Conservation (phyloP, 768 basidiomycete species). For the Leucocoprinus sp. region DNA sequence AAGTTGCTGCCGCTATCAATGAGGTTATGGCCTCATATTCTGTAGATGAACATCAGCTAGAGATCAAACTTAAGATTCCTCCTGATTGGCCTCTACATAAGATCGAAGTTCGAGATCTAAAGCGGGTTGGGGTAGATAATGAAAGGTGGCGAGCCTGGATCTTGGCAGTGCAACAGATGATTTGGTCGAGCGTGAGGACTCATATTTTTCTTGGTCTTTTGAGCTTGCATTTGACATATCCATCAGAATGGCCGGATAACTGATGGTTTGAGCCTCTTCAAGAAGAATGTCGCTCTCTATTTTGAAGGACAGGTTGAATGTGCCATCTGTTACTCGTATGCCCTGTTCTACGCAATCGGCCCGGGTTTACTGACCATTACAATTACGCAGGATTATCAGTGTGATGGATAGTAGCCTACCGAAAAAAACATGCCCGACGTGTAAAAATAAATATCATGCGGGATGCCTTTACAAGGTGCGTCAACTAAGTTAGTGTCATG, state of each 20-base stretch:
- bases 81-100: slow-evolving; percentile 83
- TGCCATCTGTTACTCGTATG: slow-evolving; percentile 92
- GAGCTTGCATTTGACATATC: background rate
- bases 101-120: slow-evolving; percentile 82
- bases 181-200: slow-evolving; percentile 71
- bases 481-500: background rate
- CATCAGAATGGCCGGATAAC: slow-evolving; percentile 91
- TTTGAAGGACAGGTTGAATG: slow-evolving; percentile 96
- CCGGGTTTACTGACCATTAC: too few relatives aligned
- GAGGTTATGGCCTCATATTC: slow-evolving; percentile 81
- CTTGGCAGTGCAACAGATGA: slow-evolving; percentile 82
- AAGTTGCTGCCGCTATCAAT: slow-evolving; percentile 47
- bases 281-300: slow-evolving; percentile 86
- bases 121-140: slow-evolving; percentile 82
- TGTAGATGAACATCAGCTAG: slow-evolving; percentile 91
- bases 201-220: background rate
- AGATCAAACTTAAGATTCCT: slow-evolving; percentile 82
- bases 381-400: slow-evolving; percentile 71
- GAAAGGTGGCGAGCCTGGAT: slow-evolving; percentile 92
- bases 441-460: slow-evolving; percentile 91
- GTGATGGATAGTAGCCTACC: slow-evolving; percentile 84
- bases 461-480: slow-evolving; percentile 81
- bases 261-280: slow-evolving; percentile 85
- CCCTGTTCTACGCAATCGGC: slow-evolving; percentile 1
- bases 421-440: slow-evolving; percentile 86